phyloP scores from a whole-genome alignment of 441 rosid species.

The Biscutella auriculata region DNA sequence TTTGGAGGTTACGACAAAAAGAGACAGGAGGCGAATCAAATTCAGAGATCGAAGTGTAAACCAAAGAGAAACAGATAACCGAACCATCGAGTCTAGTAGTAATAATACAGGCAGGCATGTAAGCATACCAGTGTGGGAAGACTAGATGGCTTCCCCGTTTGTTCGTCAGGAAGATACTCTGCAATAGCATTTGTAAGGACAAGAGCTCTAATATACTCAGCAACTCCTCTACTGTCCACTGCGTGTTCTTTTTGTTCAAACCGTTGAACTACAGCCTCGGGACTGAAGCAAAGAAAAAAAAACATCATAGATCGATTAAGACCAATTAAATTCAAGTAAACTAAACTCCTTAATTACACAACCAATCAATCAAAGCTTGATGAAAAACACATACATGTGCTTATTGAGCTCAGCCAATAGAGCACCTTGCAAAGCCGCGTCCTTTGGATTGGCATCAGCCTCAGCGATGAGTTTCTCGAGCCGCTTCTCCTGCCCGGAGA shows the following conservation, averaged over 20 bases:
- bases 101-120: background rate
- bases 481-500: slow-evolving; percentile 60
- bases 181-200: slow-evolving; percentile 64
- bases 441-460: slow-evolving; percentile 82
- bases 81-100: background rate
- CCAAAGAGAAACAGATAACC: background rate
- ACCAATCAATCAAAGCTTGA: background rate
- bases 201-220: slow-evolving; percentile 78
- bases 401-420: slow-evolving; percentile 77
- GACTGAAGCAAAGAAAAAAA: slow-evolving; percentile 29
- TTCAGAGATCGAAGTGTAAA: background rate
- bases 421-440: slow-evolving; percentile 53
- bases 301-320: too few species aligned
- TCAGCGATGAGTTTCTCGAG: slow-evolving; percentile 63
- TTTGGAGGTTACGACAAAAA: background rate
- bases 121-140: slow-evolving; percentile 72
- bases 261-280: slow-evolving; percentile 74
- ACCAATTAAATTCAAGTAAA: too few species aligned
- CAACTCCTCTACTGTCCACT: slow-evolving; percentile 77
- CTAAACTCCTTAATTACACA: background rate
- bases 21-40: background rate
- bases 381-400: slow-evolving; percentile 40
- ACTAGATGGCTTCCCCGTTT: slow-evolving; percentile 61
- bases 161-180: slow-evolving; percentile 88
- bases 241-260: slow-evolving; percentile 79